Conservation (phyloP, 2,329 filamentous ascomycete species). For the Claviceps purpurea region DNA sequence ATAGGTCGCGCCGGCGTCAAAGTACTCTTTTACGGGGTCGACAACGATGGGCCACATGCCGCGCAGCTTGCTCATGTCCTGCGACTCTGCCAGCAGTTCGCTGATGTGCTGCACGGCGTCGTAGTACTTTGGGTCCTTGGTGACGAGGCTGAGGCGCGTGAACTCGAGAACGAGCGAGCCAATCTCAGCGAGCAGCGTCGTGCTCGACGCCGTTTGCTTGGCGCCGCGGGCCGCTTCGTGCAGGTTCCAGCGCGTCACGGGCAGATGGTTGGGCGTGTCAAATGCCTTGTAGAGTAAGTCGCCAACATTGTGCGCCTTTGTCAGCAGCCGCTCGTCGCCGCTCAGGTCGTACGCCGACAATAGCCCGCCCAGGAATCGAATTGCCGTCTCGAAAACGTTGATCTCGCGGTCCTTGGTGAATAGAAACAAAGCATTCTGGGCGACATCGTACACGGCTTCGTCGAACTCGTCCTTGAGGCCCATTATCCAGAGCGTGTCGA, state of each 20-base stretch:
- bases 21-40: slow-evolving; percentile 44
- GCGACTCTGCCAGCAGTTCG: slow-evolving; percentile 49
- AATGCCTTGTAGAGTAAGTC: slow-evolving; percentile 40
- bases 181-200: slow-evolving; percentile 42
- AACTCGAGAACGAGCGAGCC: slow-evolving; percentile 61
- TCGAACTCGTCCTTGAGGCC: slow-evolving; percentile 42
- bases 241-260: slow-evolving; percentile 20
- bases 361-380: slow-evolving; percentile 39
- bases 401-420: slow-evolving; percentile 28
- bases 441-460: slow-evolving; percentile 34
- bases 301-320: slow-evolving; percentile 36
- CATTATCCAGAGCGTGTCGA: slow-evolving; percentile 53
- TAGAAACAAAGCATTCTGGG: slow-evolving; percentile 34
- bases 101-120: slow-evolving; percentile 61
- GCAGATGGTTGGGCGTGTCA: slow-evolving; percentile 37
- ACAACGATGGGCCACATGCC: slow-evolving; percentile 61
- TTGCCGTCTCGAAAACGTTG: slow-evolving; percentile 41
- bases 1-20: slow-evolving; percentile 43
- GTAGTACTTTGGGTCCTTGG: slow-evolving; percentile 56
- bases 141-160: slow-evolving; percentile 56
- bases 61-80: slow-evolving; percentile 53
- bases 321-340: slow-evolving; percentile 26
- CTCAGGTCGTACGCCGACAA: slow-evolving; percentile 37
- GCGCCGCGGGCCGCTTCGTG: slow-evolving; percentile 13
- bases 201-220: slow-evolving; percentile 7